Evolutionary conservation across 2,329 filamentous ascomycete genomes (phyloP).

Genomic region (Diaporthe destruens): DNA sequence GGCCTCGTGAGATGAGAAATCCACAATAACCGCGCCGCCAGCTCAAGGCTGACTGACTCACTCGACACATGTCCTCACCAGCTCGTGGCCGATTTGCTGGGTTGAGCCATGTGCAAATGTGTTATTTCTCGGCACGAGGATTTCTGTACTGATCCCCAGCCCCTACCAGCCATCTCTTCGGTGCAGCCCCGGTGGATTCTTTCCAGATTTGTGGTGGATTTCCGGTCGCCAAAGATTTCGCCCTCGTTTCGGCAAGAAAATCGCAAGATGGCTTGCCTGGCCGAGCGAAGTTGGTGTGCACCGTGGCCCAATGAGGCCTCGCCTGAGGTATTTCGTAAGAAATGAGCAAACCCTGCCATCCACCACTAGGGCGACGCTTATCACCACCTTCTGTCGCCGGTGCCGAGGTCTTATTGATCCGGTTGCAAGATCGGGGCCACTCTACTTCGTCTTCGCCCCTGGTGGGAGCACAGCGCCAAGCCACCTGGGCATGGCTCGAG

Average conservation of each 20-base stretch:
- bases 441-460: constrained; percentile 5
- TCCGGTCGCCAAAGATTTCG: constrained; percentile 13
- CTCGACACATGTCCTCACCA: constrained; percentile 7
- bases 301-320: constrained; percentile 27
- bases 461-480: constrained; percentile 11
- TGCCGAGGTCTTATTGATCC: constrained; percentile 19
- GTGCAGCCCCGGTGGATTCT: constrained; percentile 1
- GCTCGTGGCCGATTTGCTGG: constrained; percentile 11
- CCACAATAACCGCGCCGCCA: constrained; percentile 20
- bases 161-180: background rate
- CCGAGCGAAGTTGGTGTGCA: constrained; percentile 20
- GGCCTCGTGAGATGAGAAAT: constrained; percentile 30
- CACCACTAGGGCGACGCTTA: constrained; percentile 23
- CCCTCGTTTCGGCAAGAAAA: constrained; percentile 20
- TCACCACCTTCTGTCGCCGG: background rate
- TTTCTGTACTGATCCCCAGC: background rate
- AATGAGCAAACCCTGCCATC: constrained; percentile 22
- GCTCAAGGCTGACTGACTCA: constrained; percentile 36
- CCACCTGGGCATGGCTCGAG: background rate
- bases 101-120: background rate
- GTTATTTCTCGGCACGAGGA: constrained; percentile 18
- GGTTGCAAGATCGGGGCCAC: constrained; percentile 28
- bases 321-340: constrained; percentile 24
- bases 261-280: constrained; percentile 22
- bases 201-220: constrained; percentile 26